phyloP scores from a whole-genome alignment of 768 basidiomycete genomes.

The Tulasnella sp. region DNA sequence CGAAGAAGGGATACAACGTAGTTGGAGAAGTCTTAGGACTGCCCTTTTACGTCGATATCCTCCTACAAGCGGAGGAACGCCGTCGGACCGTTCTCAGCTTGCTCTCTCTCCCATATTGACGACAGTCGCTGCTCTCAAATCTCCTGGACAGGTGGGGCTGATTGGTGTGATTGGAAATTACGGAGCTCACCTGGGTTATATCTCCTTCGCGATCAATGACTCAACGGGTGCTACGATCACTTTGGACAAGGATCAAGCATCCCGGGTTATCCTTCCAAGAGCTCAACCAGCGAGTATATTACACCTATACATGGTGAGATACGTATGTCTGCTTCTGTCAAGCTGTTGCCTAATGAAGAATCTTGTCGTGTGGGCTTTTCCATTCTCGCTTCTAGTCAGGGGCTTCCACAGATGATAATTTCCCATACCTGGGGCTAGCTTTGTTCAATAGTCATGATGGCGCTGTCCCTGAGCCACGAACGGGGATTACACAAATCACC shows the following conservation, averaged over 20 bases:
- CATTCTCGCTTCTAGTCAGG: background rate
- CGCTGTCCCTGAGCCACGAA: background rate
- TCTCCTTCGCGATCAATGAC: background rate
- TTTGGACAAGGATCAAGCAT: background rate
- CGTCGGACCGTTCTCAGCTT: background rate
- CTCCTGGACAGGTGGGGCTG: background rate
- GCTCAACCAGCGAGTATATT: background rate
- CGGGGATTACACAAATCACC: background rate
- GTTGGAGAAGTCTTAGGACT: background rate
- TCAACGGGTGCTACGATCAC: background rate
- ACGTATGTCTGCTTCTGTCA: background rate
- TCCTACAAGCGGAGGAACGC: background rate
- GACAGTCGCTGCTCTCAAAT: background rate
- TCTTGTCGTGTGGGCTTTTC: background rate
- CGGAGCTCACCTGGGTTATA: background rate
- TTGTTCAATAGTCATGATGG: background rate
- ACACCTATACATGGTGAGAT: background rate
- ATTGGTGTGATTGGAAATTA: background rate
- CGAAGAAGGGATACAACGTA: background rate
- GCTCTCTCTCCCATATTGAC: background rate
- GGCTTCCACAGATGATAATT: background rate
- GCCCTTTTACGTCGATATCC: background rate
- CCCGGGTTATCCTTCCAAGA: background rate
- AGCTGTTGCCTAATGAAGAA: background rate
- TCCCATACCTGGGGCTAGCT: background rate